Evolutionary conservation across 192 early-diverging fungal species (phyloP).

Genomic region (Backusella westeae): DNA sequence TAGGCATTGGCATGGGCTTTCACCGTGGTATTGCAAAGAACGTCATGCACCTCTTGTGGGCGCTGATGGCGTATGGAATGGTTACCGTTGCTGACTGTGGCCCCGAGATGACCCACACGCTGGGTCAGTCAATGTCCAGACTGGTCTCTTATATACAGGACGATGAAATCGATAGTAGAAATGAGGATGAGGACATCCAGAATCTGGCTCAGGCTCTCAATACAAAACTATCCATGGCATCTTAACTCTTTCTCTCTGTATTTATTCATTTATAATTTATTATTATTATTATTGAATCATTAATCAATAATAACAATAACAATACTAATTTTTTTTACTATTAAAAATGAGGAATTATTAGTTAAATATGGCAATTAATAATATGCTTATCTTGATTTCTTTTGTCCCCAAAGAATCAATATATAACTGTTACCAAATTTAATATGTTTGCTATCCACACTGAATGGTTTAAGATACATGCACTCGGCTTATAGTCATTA

Average conservation of each 20-base stretch:
- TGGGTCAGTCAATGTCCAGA: constrained; percentile 26
- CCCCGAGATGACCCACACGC: background rate
- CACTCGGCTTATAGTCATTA: too few relatives aligned
- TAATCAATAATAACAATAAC: background rate
- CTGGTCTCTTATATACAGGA: constrained; percentile 32
- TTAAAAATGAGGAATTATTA: too few relatives aligned
- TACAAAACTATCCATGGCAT: constrained; percentile 26
- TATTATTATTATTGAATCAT: background rate
- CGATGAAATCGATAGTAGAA: constrained; percentile 25
- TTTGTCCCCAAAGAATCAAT: too few relatives aligned
- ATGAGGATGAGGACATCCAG: constrained; percentile 33
- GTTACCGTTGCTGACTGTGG: constrained; percentile 28
- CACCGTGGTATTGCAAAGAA: constrained; percentile 31
- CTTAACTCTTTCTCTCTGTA: background rate
- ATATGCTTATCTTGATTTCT: too few relatives aligned
- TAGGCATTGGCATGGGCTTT: constrained; percentile 32
- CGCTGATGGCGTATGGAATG: constrained; percentile 20
- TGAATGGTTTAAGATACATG: too few relatives aligned
- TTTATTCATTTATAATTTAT: background rate
- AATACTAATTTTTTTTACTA: too few relatives aligned
- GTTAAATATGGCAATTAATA: too few relatives aligned
- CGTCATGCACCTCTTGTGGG: constrained; percentile 34
- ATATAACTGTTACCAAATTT: too few relatives aligned
- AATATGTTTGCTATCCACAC: too few relatives aligned
- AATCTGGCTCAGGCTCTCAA: constrained; percentile 24